Conservation (phyloP, 352 stramenopile species). For the Nothophytophthora sp. region DNA sequence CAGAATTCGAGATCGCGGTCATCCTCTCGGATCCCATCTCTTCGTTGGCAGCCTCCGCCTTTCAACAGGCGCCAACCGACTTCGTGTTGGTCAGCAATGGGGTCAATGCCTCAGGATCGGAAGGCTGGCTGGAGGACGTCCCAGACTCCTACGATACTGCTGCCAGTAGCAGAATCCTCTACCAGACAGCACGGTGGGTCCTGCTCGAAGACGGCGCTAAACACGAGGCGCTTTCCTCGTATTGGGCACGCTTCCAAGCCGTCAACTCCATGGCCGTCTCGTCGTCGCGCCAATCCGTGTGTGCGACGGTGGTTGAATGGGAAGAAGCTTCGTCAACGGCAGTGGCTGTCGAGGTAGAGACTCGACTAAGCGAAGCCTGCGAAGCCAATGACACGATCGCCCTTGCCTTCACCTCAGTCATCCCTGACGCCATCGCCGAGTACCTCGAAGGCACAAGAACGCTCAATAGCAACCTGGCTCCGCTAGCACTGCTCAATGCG, state of each 20-base stretch:
- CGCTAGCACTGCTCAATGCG: constrained; percentile 20
- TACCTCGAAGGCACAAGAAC: constrained; percentile 20
- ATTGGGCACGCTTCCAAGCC: constrained; percentile 33
- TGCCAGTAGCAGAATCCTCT: constrained; percentile 12
- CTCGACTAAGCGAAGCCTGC: constrained; percentile 13
- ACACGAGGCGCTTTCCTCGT: constrained; percentile 12
- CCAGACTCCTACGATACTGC: constrained; percentile 4
- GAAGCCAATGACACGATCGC: constrained; percentile 31
- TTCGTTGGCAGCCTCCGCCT: background rate
- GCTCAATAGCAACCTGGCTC: constrained; percentile 11
- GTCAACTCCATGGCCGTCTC: background rate
- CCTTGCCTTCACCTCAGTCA: constrained; percentile 24
- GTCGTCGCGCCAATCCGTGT: constrained; percentile 8
- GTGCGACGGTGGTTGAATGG: constrained; percentile 30
- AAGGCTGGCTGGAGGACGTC: constrained; percentile 5
- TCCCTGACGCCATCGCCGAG: constrained; percentile 4
- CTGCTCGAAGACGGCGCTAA: constrained; percentile 19
- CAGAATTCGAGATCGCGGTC: constrained; percentile 22
- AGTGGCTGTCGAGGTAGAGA: constrained; percentile 13
- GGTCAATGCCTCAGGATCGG: constrained; percentile 6
- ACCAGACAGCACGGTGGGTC: constrained; percentile 12
- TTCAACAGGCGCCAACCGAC: constrained; percentile 7
- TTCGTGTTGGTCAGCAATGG: constrained; percentile 8
- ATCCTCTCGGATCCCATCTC: no score
- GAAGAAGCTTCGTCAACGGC: constrained; percentile 10